Conservation (phyloP, 345 rosid species). For the Brassica rapa region DNA sequence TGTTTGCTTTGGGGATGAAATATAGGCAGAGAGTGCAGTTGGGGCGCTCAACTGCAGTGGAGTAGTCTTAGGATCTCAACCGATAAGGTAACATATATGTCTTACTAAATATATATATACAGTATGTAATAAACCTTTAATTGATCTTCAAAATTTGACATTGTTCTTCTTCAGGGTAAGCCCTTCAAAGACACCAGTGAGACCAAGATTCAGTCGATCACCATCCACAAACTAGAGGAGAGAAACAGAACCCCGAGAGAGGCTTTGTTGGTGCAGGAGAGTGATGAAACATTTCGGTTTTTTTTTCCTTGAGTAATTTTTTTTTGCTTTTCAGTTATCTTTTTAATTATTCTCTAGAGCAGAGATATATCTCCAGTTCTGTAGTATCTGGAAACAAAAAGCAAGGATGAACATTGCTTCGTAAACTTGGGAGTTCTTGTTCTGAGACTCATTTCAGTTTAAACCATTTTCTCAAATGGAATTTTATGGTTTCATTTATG, state of each 20-base stretch:
- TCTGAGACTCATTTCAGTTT: too few species aligned
- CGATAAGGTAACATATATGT: constrained; percentile 54
- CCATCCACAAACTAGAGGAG: constrained; percentile 24
- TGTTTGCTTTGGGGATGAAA: constrained; percentile 25
- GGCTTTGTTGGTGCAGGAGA: constrained; percentile 19
- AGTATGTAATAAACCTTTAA: neutral
- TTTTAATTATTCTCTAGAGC: neutral
- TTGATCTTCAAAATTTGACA: neutral
- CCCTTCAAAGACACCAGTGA: constrained; percentile 84
- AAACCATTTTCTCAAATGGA: too few species aligned
- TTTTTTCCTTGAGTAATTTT: neutral
- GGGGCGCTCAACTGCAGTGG: constrained; percentile 75
- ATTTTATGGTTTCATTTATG: too few species aligned
- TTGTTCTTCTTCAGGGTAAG: constrained; percentile 56
- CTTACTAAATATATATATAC: neutral
- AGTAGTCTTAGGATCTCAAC: constrained; percentile 69
- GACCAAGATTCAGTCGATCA: constrained; percentile 56
- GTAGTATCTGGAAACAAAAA: constrained; percentile 13
- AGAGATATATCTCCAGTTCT: constrained; percentile 18
- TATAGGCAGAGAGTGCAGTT: constrained; percentile 90
- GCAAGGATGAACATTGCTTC: too few species aligned
- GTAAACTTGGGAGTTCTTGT: too few species aligned
- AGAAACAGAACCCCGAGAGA: neutral
- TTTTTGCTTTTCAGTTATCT: neutral
- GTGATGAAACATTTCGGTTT: constrained; percentile 18